Evolutionary conservation across 345 rosid genomes (phyloP).

Genomic region (Aquilaria malaccensis): DNA sequence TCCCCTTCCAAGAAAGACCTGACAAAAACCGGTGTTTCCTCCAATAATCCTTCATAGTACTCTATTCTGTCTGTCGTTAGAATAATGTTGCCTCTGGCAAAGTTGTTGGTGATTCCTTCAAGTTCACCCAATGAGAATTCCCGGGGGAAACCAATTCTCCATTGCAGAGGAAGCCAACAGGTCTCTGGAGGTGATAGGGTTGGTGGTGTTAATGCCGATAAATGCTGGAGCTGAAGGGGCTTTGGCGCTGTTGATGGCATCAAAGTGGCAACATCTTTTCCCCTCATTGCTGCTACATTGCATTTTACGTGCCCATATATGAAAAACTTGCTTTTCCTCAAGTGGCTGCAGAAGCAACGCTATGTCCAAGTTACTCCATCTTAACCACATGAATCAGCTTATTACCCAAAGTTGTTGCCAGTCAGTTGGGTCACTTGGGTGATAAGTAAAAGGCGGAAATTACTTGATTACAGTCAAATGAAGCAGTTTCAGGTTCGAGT

Average conservation of each 20-base stretch:
- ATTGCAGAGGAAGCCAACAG: slow-evolving; percentile 34
- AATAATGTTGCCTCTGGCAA: slow-evolving; percentile 17
- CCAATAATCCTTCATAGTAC: slow-evolving; percentile 20
- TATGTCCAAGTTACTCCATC: too few relatives aligned
- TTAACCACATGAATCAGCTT: too few relatives aligned
- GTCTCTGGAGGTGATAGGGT: slow-evolving; percentile 6
- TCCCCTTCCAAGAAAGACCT: slow-evolving; percentile 15
- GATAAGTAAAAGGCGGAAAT: too few relatives aligned
- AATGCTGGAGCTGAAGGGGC: not conserved
- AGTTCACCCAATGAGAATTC: slow-evolving; percentile 29
- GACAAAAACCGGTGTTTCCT: too few relatives aligned
- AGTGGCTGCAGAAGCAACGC: slow-evolving; percentile 16
- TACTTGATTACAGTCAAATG: too few relatives aligned
- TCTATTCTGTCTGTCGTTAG: not conserved
- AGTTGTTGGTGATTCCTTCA: slow-evolving; percentile 28
- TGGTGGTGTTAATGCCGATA: not conserved
- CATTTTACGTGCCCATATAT: slow-evolving; percentile 36
- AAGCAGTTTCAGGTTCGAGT: too few relatives aligned
- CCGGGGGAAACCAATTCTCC: slow-evolving; percentile 37
- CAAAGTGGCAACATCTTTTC: slow-evolving; percentile 24
- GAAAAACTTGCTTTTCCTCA: slow-evolving; percentile 24
- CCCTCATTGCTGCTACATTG: slow-evolving; percentile 41
- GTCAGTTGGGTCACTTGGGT: too few relatives aligned
- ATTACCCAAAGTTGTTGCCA: too few relatives aligned
- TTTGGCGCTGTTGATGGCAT: slow-evolving; percentile 7